phyloP scores from a whole-genome alignment of 2,329 filamentous ascomycete species.

The Xylariaceae sp. region DNA sequence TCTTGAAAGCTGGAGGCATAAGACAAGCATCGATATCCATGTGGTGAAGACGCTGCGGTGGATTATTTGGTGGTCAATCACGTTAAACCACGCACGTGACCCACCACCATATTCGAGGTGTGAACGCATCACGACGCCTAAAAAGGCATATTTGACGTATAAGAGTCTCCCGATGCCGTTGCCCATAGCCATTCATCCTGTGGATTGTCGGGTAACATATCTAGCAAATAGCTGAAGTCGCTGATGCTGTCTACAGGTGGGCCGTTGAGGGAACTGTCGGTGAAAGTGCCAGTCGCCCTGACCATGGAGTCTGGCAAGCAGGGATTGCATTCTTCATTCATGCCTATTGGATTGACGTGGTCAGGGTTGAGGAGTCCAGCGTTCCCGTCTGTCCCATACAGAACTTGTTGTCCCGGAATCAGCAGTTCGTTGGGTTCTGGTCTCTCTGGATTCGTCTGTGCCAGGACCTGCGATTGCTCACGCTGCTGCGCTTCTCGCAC shows the following conservation, averaged over 20 bases:
- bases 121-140: not conserved
- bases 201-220: slow-evolving; percentile 12
- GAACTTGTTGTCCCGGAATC: slow-evolving; percentile 1
- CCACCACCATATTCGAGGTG: not conserved
- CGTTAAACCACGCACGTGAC: too few species aligned
- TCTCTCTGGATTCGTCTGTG: not conserved
- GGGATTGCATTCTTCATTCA: not conserved
- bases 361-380: not conserved
- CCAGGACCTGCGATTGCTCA: not conserved
- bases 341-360: not conserved
- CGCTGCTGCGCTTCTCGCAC: slow-evolving; percentile 14
- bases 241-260: slow-evolving; percentile 1
- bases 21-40: too few species aligned
- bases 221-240: slow-evolving; percentile 14
- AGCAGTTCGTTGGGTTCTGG: not conserved
- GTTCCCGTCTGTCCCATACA: slow-evolving; percentile 1
- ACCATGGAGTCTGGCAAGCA: not conserved
- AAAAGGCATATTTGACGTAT: slow-evolving; percentile 1
- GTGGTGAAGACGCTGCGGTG: too few species aligned
- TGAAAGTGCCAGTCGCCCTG: not conserved
- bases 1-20: too few species aligned
- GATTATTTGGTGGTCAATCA: too few species aligned
- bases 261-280: not conserved
- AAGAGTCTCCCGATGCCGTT: not conserved
- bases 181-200: slow-evolving; percentile 13